phyloP scores from a whole-genome alignment of 495 filamentous ascomycete genomes.

The Penicillium malachiteum region DNA sequence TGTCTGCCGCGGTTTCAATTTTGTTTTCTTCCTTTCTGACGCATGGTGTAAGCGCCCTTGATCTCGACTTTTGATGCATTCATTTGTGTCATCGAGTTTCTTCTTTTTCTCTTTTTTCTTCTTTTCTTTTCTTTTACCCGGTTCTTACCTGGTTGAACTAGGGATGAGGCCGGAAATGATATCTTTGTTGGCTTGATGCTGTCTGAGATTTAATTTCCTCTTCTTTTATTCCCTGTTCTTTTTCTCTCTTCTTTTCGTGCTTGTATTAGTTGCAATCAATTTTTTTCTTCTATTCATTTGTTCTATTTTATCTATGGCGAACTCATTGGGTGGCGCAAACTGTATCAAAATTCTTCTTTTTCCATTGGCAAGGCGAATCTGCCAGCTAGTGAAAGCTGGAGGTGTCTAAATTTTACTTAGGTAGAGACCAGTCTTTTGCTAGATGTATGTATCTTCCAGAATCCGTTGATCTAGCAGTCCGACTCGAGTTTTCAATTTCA shows the following conservation, averaged over 20 bases:
- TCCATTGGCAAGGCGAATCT: background rate
- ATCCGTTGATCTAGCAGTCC: too few species aligned
- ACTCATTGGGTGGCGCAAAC: constrained; percentile 1
- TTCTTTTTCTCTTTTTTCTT: background rate
- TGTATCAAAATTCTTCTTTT: background rate
- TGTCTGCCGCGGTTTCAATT: background rate
- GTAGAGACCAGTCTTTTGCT: too few species aligned
- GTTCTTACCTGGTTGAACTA: background rate
- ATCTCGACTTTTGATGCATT: background rate
- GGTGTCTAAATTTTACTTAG: too few species aligned
- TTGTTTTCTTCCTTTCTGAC: background rate
- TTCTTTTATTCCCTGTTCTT: background rate
- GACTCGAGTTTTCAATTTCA: too few species aligned
- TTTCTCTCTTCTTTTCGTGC: constrained; percentile 4
- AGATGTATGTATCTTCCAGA: too few species aligned
- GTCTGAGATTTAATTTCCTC: constrained; percentile 2
- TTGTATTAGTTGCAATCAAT: constrained; percentile 23
- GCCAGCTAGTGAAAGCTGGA: too few species aligned
- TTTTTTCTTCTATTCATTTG: constrained; percentile 4
- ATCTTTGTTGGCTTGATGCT: background rate
- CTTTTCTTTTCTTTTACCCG: background rate
- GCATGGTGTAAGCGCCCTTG: background rate
- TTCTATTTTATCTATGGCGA: constrained; percentile 1
- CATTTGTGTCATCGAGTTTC: background rate
- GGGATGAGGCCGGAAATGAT: background rate